A percentile compares a stretch with the other conserved stretches of the same genome.
Evolutionary conservation across 768 basidiomycete genomes (phyloP).

Genomic region (Pleurotus tuber-regium): DNA sequence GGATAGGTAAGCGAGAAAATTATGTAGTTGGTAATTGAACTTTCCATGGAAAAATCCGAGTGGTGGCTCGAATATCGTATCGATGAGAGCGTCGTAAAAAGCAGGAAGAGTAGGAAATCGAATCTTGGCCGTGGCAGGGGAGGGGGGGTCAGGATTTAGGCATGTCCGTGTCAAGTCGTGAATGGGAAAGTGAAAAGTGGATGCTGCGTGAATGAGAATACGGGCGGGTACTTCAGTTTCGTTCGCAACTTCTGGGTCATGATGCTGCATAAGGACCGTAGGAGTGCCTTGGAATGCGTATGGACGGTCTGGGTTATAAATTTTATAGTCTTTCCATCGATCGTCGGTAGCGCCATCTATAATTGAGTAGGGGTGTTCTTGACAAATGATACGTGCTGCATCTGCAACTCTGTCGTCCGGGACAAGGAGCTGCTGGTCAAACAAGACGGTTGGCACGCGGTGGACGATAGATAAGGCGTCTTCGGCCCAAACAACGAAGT

Average conservation of each 20-base stretch:
- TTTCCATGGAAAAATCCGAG: neutral
- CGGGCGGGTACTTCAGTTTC: constrained; percentile 8
- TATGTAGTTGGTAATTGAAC: neutral
- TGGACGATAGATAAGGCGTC: constrained; percentile 20
- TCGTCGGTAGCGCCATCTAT: neutral
- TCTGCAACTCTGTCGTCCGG: constrained; percentile 13
- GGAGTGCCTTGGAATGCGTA: constrained; percentile 2
- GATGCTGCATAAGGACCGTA: neutral
- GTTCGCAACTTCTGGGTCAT: neutral
- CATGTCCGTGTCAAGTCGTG: constrained; percentile 14
- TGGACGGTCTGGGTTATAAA: constrained; percentile 1
- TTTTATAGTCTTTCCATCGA: constrained; percentile 2
- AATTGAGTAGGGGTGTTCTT: neutral
- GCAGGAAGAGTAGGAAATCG: constrained; percentile 15
- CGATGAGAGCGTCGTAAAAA: constrained; percentile 6
- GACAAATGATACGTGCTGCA: constrained; percentile 1
- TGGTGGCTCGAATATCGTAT: neutral
- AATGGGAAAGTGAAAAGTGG: constrained; percentile 14
- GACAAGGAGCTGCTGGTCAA: constrained; percentile 18
- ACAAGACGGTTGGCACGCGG: constrained; percentile 18
- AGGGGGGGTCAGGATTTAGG: constrained; percentile 13
- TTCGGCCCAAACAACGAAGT: constrained; percentile 18
- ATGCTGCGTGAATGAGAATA: constrained; percentile 16
- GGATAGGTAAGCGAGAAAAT: neutral
- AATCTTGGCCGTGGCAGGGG: constrained; percentile 1